Percentiles rank a stretch among this genome's conserved stretches.
phyloP scores from a whole-genome alignment of 176 grass and related monocot species.

The Carex cristatella region DNA sequence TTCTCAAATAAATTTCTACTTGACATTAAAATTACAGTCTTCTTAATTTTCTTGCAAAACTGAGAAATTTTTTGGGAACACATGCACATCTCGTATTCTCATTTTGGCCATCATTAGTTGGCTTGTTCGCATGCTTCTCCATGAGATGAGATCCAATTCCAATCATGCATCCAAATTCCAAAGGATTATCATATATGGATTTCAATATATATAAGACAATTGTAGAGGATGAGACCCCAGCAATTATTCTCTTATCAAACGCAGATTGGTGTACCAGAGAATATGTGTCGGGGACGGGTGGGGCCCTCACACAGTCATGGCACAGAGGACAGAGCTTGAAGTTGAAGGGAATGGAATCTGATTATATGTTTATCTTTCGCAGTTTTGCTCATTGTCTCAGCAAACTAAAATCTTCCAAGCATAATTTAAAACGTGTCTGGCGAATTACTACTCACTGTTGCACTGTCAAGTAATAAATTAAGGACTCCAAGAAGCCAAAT shows the following conservation, averaged over 20 bases:
- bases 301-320: not conserved
- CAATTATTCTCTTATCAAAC: constrained; percentile 8
- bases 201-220: not conserved
- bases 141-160: not conserved
- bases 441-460: too few species aligned
- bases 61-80: not conserved
- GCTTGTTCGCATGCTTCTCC: not conserved
- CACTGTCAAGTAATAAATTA: too few species aligned
- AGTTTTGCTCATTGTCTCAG: not conserved
- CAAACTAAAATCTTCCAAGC: not conserved
- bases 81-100: too few species aligned
- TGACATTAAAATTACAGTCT: not conserved
- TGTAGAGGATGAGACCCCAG: not conserved
- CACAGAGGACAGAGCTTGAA: not conserved
- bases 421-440: not conserved
- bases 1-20: not conserved
- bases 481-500: not conserved
- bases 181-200: not conserved
- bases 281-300: not conserved
- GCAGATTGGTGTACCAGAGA: not conserved
- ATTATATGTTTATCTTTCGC: not conserved
- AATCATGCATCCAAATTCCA: too few species aligned
- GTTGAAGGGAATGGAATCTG: constrained; percentile 6
- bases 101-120: too few species aligned
- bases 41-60: not conserved